Conservation (phyloP, 495 filamentous ascomycete genomes). For the Aspergillus taichungensis region DNA sequence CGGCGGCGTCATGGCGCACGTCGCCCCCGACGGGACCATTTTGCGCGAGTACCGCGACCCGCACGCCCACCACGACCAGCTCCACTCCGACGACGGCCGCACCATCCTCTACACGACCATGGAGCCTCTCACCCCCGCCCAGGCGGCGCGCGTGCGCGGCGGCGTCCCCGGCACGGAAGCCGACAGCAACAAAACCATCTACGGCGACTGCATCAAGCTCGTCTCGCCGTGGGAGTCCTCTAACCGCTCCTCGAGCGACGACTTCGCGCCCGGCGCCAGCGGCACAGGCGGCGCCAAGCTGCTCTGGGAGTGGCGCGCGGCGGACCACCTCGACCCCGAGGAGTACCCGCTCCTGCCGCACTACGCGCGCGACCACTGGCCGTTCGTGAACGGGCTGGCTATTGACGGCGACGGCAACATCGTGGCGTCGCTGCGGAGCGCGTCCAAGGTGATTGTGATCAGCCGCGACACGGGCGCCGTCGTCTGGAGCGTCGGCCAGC, state of each 20-base stretch:
- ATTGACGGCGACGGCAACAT: slow-evolving; percentile 31
- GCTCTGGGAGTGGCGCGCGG: slow-evolving; percentile 36
- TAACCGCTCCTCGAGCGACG: slow-evolving; percentile 13
- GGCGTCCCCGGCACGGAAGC: slow-evolving; percentile 34
- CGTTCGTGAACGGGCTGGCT: slow-evolving; percentile 34
- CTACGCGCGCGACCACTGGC: slow-evolving; percentile 38
- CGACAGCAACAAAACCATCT: slow-evolving; percentile 22
- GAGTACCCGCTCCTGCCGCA: slow-evolving; percentile 29
- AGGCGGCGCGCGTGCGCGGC: slow-evolving; percentile 26
- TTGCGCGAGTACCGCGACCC: slow-evolving; percentile 32
- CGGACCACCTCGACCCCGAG: slow-evolving; percentile 27
- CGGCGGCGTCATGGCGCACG: slow-evolving; percentile 36
- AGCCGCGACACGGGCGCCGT: slow-evolving; percentile 27
- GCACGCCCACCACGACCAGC: slow-evolving; percentile 37
- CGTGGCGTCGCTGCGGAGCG: slow-evolving; percentile 33
- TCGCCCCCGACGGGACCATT: slow-evolving; percentile 26
- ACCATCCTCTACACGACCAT: slow-evolving; percentile 35
- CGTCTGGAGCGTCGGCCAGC: slow-evolving; percentile 32
- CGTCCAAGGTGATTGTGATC: slow-evolving; percentile 35
- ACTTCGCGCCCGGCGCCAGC: slow-evolving; percentile 11
- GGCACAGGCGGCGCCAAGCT: slow-evolving; percentile 22
- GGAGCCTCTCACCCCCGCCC: slow-evolving; percentile 25
- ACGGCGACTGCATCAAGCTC: slow-evolving; percentile 39
- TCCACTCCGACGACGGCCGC: slow-evolving; percentile 35
- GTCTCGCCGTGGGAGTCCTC: slow-evolving; percentile 19